Evolutionary conservation across 169 alveolate genomes (phyloP).

Genomic region (Plasmodium fragile): DNA sequence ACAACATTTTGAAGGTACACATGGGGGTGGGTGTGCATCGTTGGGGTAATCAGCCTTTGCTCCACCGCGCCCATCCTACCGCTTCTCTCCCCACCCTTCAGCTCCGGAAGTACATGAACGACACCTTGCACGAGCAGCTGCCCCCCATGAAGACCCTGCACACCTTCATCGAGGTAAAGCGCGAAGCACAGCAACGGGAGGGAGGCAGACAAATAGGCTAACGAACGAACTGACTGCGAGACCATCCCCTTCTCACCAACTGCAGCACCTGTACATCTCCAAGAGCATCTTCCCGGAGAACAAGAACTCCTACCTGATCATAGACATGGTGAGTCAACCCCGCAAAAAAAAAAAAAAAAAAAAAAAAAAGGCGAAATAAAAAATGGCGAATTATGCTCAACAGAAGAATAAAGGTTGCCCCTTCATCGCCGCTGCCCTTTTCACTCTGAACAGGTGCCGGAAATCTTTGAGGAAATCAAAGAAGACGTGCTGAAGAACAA

Average conservation of each 20-base stretch:
- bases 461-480: conserved; percentile 61
- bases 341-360: not conserved
- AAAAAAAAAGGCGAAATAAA: not conserved
- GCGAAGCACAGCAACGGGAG: not conserved
- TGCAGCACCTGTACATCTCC: conserved; percentile 67
- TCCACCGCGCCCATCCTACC: not conserved
- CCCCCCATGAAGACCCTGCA: conserved; percentile 67
- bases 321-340: conserved; percentile 38
- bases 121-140: conserved; percentile 34
- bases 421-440: not conserved
- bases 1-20: conserved; percentile 58
- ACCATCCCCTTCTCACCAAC: not conserved
- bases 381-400: not conserved
- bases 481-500: conserved; percentile 44
- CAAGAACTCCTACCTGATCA: conserved; percentile 54
- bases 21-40: not conserved
- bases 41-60: not conserved
- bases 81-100: not conserved
- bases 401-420: not conserved
- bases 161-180: conserved; percentile 58
- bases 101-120: conserved; percentile 69
- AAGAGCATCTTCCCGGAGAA: conserved; percentile 63
- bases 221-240: not conserved
- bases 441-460: conserved; percentile 46
- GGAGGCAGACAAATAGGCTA: not conserved